These are phyloP conservation scores for Asterochloris sp. DNA, from an alignment of 139 green algal genomes.

Conservation along the genomic window DNA sequence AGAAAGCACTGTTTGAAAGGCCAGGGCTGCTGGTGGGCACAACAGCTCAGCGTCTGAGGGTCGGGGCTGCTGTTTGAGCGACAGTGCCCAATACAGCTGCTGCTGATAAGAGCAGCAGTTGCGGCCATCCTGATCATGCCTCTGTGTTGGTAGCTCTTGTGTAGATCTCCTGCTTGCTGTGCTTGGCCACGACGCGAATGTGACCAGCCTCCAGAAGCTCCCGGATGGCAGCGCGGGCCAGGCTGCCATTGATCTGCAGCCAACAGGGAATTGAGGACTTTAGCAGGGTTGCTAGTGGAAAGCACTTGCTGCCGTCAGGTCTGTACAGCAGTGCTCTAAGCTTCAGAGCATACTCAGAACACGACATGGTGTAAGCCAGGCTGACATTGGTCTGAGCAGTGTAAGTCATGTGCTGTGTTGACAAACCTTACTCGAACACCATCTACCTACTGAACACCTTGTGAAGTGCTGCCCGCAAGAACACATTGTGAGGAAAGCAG, in stretches of 20 bases:
- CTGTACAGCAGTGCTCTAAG: too few species aligned
- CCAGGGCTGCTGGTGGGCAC: background rate
- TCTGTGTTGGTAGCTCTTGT: conserved; percentile 71
- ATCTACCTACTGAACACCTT: too few species aligned
- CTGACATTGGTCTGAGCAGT: too few species aligned
- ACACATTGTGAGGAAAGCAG: too few species aligned
- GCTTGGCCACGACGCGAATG: conserved; percentile 83
- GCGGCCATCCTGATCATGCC: background rate
- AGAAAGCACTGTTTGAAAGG: background rate
- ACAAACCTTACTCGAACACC: background rate
- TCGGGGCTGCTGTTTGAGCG: background rate
- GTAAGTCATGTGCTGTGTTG: background rate
- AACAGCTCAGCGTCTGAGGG: background rate
- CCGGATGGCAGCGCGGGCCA: conserved; percentile 88
- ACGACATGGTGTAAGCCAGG: too few species aligned
- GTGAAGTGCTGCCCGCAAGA: too few species aligned
- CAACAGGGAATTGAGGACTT: background rate
- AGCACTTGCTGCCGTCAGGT: background rate
- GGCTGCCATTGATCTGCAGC: conserved; percentile 78
- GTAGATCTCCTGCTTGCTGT: conserved; percentile 90
- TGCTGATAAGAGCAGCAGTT: background rate
- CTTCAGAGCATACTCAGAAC: too few species aligned
- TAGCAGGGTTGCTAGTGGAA: background rate
- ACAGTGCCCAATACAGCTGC: background rate
- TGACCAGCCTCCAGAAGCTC: conserved; percentile 80